A percentile compares a stretch with the other conserved stretches of the same genome.
These are phyloP conservation scores for Leccinum pseudoinsigne DNA, from an alignment of 1,284 basidiomycete species.

Conservation along the genomic window DNA sequence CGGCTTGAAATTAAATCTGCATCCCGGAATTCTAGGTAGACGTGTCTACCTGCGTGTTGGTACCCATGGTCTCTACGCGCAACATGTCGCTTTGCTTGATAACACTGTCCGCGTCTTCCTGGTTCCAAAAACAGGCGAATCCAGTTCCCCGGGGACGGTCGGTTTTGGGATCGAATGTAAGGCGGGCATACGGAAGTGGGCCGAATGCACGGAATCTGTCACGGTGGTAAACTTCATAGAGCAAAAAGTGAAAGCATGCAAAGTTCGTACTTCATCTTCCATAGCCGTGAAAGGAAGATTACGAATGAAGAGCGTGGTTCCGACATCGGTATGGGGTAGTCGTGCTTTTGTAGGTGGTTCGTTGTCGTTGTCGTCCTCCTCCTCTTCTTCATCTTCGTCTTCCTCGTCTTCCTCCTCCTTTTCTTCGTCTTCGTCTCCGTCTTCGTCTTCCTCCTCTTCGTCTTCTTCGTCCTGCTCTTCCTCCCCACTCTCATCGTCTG, in stretches of 20 bases:
- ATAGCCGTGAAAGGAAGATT: slow-evolving; percentile 94
- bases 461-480: slow-evolving; percentile 15
- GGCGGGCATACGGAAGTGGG: slow-evolving; percentile 89
- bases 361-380: slow-evolving; percentile 37
- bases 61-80: slow-evolving; percentile 59
- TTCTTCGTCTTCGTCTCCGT: not conserved
- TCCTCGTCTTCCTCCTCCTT: not conserved
- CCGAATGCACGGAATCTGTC: slow-evolving; percentile 85
- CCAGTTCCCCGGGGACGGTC: slow-evolving; percentile 93
- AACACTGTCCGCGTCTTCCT: slow-evolving; percentile 85
- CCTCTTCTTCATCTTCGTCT: too few species aligned
- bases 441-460: slow-evolving; percentile 25
- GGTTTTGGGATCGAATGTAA: slow-evolving; percentile 84
- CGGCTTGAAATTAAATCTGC: slow-evolving; percentile 8
- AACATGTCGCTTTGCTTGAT: slow-evolving; percentile 81
- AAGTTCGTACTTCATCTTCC: slow-evolving; percentile 82
- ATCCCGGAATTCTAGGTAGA: not conserved
- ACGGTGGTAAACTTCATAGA: slow-evolving; percentile 1
- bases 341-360: slow-evolving; percentile 59
- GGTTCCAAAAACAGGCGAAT: slow-evolving; percentile 98
- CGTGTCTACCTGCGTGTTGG: slow-evolving; percentile 33
- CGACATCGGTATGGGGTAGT: slow-evolving; percentile 78
- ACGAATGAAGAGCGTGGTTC: slow-evolving; percentile 92
- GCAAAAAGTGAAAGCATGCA: slow-evolving; percentile 50
- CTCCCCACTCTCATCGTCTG: slow-evolving; percentile 29